Conservation (phyloP, 306 rosid species). For the Erythrophleum fordii region DNA sequence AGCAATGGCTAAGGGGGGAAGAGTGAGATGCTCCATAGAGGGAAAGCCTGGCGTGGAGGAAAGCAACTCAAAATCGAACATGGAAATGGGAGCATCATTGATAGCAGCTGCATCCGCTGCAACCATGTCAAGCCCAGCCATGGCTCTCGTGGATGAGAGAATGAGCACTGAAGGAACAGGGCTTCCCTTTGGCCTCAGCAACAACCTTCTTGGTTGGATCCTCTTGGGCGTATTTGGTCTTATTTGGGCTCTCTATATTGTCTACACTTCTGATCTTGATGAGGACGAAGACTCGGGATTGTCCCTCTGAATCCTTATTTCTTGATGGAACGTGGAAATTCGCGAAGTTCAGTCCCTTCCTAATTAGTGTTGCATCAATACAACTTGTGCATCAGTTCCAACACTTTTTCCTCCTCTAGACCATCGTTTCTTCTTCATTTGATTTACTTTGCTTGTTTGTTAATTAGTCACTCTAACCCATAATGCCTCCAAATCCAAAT, state of each 20-base stretch:
- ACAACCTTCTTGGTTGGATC: slow-evolving; percentile 94
- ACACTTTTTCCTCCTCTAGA: background rate
- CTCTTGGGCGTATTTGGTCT: slow-evolving; percentile 77
- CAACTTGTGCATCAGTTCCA: background rate
- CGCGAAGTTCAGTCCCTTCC: background rate
- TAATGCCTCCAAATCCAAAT: background rate
- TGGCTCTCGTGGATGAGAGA: slow-evolving; percentile 95
- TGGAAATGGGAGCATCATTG: slow-evolving; percentile 75
- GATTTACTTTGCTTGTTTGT: background rate
- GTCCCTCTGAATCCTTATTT: slow-evolving; percentile 54
- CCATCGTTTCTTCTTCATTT: background rate
- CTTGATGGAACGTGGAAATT: background rate
- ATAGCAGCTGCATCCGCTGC: slow-evolving; percentile 69
- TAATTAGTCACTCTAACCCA: background rate
- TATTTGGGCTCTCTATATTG: slow-evolving; percentile 64
- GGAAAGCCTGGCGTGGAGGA: slow-evolving; percentile 45
- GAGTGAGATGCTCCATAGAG: slow-evolving; percentile 75
- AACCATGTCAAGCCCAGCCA: slow-evolving; percentile 79
- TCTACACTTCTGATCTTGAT: slow-evolving; percentile 70
- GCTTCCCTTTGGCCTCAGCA: slow-evolving; percentile 93
- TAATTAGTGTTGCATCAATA: background rate
- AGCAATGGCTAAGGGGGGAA: slow-evolving; percentile 63
- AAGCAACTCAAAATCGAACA: slow-evolving; percentile 39
- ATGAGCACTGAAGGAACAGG: slow-evolving; percentile 95
- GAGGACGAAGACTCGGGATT: slow-evolving; percentile 96